A percentile compares a stretch with the other conserved stretches of the same genome.
These are phyloP conservation scores for Odonthalia washingtoniensis DNA, from an alignment of 31 red algal genomes.

Conservation along the genomic window DNA sequence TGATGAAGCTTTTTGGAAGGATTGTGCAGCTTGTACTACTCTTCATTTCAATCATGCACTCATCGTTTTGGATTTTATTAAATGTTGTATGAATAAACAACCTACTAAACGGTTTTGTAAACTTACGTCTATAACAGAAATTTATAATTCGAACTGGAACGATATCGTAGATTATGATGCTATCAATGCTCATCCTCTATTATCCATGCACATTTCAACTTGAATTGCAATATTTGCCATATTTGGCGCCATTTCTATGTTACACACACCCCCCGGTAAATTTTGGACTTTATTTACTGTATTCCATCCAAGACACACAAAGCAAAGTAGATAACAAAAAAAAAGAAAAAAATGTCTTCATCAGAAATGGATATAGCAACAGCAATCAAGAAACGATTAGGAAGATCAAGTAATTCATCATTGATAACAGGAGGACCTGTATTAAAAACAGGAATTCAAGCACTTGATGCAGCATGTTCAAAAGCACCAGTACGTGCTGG, in stretches of 20 bases:
- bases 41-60: not conserved
- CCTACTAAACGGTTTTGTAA: conserved; percentile 18
- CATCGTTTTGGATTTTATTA: conserved; percentile 33
- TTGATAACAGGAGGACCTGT: no score
- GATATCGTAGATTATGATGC: conserved; percentile 36
- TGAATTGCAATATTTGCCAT: no score
- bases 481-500: conserved; percentile 31
- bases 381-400: no score
- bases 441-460: conserved; percentile 24
- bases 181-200: conserved; percentile 17
- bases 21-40: not conserved
- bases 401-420: no score
- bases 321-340: no score
- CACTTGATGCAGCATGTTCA: conserved; percentile 55
- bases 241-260: no score
- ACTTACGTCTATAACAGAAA: not conserved
- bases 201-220: no score
- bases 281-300: no score
- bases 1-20: conserved; percentile 40
- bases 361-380: no score
- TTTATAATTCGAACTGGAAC: conserved; percentile 9
- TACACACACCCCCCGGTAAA: no score
- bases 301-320: no score
- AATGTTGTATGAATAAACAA: conserved; percentile 12
- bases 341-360: no score